Evolutionary conservation across 495 filamentous ascomycete species (phyloP), one percentile per base, ranked within the genome.

Genomic region (Neurospora sp.): DNA sequence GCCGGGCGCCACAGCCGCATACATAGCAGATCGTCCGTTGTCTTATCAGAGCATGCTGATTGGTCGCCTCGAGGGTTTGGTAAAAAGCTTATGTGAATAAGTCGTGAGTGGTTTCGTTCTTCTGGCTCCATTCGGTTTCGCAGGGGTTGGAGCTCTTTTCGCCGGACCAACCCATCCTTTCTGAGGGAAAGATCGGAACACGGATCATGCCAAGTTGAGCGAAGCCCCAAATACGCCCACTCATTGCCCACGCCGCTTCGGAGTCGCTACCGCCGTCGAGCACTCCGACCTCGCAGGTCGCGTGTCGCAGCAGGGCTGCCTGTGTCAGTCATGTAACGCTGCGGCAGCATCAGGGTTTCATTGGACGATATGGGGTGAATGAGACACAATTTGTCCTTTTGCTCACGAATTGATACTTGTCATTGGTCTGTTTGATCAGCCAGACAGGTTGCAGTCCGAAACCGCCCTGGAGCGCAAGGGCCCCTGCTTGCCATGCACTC

Each of bases 11-110:
- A 62, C 54, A 62, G 54, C 54, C 54, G 54, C 54, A 62, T 62
- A 46, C 42, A 46, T 46, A 9, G 8, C 20, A 35, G 54, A 66
- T 66, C 27, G 27, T 35, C 14, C 14, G 14, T 35, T 66, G 54
- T 42, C 76, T 74, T 77, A 75, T 75, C 72, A 70, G 10, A 38
- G 39, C 27, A 37, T 27, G 35, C n/a, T 44, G 44, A 77, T 76
- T 77, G 76, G 76, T 38, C 72, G 76, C 71, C 72, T 72, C 60
- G 46, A 70, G 0, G 3, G n/a, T 60, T 72, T 73, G 41, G 71
- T 73, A 62, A 76, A 72, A 72, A 70, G 74, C 27, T 66, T 37
- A 31, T 35, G 23, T 37, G 42, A 46, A 46, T n/a, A 46, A 46
- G 42, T 46, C 42, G 42, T 20, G 72, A 73, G 69, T 73, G 73